Conservation (phyloP, 1,284 basidiomycete genomes). For the Malassezia sympodialis region DNA sequence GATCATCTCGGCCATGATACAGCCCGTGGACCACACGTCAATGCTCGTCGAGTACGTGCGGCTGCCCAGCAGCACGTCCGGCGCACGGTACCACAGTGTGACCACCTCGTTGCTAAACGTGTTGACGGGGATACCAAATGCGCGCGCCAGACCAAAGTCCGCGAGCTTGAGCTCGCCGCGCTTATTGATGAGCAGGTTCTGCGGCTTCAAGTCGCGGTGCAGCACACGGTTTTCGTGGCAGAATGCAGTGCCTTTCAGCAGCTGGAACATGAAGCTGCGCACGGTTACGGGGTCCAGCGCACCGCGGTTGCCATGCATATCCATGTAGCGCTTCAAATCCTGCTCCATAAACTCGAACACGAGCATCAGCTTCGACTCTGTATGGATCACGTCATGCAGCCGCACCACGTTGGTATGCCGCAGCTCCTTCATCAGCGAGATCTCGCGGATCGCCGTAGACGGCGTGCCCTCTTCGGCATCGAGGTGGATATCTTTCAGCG, state of each 20-base stretch:
- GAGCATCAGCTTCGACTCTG: slow-evolving; percentile 84
- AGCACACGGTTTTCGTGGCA: slow-evolving; percentile 98
- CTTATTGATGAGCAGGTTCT: slow-evolving; percentile 92
- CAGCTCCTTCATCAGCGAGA: slow-evolving; percentile 91
- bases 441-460: slow-evolving; percentile 86
- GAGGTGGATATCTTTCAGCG: slow-evolving; percentile 82
- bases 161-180: slow-evolving; percentile 96
- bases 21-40: slow-evolving; percentile 98
- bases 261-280: slow-evolving; percentile 91
- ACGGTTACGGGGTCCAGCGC: slow-evolving; percentile 88
- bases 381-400: slow-evolving; percentile 95
- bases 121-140: slow-evolving; percentile 51
- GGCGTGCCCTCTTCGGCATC: slow-evolving; percentile 91
- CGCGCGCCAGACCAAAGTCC: slow-evolving; percentile 75
- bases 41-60: slow-evolving; percentile 97
- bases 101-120: slow-evolving; percentile 54
- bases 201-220: slow-evolving; percentile 93
- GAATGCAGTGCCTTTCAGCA: slow-evolving; percentile 93
- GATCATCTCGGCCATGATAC: slow-evolving; percentile 87
- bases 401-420: slow-evolving; percentile 91
- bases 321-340: slow-evolving; percentile 99
- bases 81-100: slow-evolving; percentile 97
- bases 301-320: slow-evolving; percentile 87
- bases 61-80: slow-evolving; percentile 91
- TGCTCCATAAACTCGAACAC: slow-evolving; percentile 98